A percentile compares a stretch with the other conserved stretches of the same genome.
These are phyloP conservation scores for Lentinula lateritia DNA, from an alignment of 768 basidiomycete species.

Conservation along the genomic window DNA sequence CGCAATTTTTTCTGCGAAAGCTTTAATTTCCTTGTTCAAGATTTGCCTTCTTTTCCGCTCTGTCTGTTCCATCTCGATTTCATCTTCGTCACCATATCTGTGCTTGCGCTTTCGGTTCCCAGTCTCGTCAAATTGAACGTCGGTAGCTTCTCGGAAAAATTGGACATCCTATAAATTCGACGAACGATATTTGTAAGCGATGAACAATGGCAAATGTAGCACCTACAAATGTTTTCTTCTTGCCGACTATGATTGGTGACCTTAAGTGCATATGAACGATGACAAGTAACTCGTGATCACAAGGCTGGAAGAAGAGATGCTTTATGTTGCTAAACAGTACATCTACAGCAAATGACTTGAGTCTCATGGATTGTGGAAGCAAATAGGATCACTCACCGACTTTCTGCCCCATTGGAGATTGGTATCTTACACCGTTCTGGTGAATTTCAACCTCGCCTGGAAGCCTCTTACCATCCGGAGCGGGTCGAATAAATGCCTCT, in stretches of 20 bases:
- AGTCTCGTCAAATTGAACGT: slow-evolving; percentile 97
- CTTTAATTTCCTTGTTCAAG: slow-evolving; percentile 91
- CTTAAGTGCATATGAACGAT: slow-evolving; percentile 92
- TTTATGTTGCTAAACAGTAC: slow-evolving; percentile 96
- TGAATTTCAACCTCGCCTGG: slow-evolving; percentile 99
- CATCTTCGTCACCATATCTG: slow-evolving; percentile 97
- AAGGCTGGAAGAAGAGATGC: slow-evolving; percentile 98
- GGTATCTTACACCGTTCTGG: slow-evolving; percentile 92
- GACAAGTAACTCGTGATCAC: slow-evolving; percentile 91
- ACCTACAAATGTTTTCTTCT: slow-evolving; percentile 92
- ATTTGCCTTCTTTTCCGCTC: slow-evolving; percentile 85
- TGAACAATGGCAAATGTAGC: neutral
- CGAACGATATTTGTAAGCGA: neutral
- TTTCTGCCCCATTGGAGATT: slow-evolving; percentile 83
- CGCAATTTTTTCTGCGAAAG: slow-evolving; percentile 88
- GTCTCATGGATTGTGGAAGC: neutral
- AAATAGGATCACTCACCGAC: slow-evolving; percentile 57
- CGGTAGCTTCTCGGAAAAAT: slow-evolving; percentile 96
- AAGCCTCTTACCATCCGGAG: slow-evolving; percentile 89
- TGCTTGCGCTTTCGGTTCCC: slow-evolving; percentile 98
- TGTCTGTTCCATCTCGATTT: slow-evolving; percentile 98
- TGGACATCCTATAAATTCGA: slow-evolving; percentile 72
- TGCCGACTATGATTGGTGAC: slow-evolving; percentile 97
- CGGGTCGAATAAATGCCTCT: slow-evolving; percentile 91
- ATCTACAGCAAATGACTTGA: slow-evolving; percentile 41